Evolutionary conservation across 768 basidiomycete genomes (phyloP), one percentile per base, ranked within the genome.

Genomic region (Xerocomus potaroensis): DNA sequence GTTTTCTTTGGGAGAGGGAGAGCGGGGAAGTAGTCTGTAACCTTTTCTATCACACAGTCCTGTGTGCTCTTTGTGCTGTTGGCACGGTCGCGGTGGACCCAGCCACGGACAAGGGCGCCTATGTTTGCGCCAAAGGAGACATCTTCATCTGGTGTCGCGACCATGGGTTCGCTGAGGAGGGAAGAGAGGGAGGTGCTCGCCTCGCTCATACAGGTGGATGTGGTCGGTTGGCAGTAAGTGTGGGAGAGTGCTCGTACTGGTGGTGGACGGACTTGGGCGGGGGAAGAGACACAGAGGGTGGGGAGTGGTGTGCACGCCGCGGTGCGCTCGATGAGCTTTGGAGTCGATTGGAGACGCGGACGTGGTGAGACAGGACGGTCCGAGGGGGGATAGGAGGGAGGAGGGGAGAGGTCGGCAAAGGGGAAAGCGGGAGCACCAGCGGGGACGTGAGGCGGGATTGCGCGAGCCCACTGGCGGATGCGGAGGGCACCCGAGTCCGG

Each of bases 141-240:
- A 36, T 78, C 64, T 43, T 64, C 69, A 37, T 76, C 58, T 2
- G 70, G 56, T 0, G 74, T 69, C 44, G 51, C 65, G 52, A 79
- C 67, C 59, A 66, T 54, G 43, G 54, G 74, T 58, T 46, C 53
- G 68, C 61, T 47, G 72, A 78, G 46, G 64, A 68, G 78, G 19
- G 80, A 81, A 0, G 76, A 69, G 51, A 81, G 64, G 40, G 77
- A 75, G 0, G 79, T 75, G 22, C 77, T 75, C 1, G 76, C 72
- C 19, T 69, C 64, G 33, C 65, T 66, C 47, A 55, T 43, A 29
- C 53, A 59, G 12, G 66, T 53, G 3, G 69, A 63, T 47, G 72
- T 72, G 41, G 64, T 54, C 10, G 68, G 67, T 2, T 64, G 53
- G 1, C 63, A 44, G 27, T 65, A 68, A 12, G 64, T 53, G 18